These are phyloP conservation scores for Ustilago vetiveriae DNA, from an alignment of 1,284 basidiomycete species.

Conservation along the genomic window DNA sequence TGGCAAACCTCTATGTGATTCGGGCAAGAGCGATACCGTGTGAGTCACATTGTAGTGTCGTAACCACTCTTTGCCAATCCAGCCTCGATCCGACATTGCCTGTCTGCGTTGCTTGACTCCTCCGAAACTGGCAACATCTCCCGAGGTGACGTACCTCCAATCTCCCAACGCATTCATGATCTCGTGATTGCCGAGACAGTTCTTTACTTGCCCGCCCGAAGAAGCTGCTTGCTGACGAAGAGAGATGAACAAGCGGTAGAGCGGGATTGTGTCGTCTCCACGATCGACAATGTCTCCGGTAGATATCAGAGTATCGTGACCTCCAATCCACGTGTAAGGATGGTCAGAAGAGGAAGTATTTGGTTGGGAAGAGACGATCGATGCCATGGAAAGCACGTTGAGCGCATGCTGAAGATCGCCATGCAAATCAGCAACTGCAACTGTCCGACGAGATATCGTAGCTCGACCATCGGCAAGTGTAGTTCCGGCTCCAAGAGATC, in stretches of 20 bases:
- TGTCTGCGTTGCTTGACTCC: constrained; percentile 37
- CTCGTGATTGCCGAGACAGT: constrained; percentile 59
- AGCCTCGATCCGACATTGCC: constrained; percentile 68
- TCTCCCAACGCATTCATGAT: constrained; percentile 67
- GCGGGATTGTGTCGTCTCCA: constrained; percentile 62
- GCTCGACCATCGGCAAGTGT: constrained; percentile 13
- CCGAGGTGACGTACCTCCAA: constrained; percentile 68
- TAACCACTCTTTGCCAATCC: constrained; percentile 63
- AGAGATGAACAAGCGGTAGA: constrained; percentile 58
- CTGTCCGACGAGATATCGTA: constrained; percentile 37
- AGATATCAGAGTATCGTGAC: constrained; percentile 57
- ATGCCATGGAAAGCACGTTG: constrained; percentile 58
- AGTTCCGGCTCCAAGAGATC: not conserved
- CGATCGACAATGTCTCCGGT: constrained; percentile 66
- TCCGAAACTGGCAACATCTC: constrained; percentile 67
- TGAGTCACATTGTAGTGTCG: constrained; percentile 53
- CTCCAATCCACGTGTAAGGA: constrained; percentile 47
- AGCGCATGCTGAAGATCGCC: constrained; percentile 61
- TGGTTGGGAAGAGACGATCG: constrained; percentile 41
- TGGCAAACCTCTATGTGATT: constrained; percentile 11
- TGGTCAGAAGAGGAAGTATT: not conserved
- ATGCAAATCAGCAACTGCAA: constrained; percentile 63
- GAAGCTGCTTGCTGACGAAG: constrained; percentile 45
- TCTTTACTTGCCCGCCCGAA: constrained; percentile 53
- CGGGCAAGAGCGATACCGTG: constrained; percentile 39